Base-by-base conservation (phyloP, 345 rosid genomes). In the Jatropha curcas region DNA sequence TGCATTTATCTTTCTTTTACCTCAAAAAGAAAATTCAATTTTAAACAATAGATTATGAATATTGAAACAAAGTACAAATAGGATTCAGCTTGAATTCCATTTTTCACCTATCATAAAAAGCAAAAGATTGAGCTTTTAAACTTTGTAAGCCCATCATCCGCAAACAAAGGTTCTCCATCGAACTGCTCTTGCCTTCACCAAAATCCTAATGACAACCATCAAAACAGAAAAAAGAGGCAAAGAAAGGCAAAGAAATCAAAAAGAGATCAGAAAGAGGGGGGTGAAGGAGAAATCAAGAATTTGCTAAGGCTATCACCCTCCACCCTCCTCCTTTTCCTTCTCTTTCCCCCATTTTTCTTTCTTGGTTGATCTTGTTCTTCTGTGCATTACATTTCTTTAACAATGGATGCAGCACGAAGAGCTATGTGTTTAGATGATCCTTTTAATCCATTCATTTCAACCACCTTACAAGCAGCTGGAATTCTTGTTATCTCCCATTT, bases 401-500 rank as follows among this genome's bases (percentile, higher is more conserved):
- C 10, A 45, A 80, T 80, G 85, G 81, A 82, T 46, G 70, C 79
- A 58, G 75, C 81, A 4, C 71, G 68, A 34, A 60, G 72, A 22
- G 64, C 58, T 10, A 30, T 78, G 72, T 83, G 84, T 70, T 53
- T 60, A 51, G 67, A 62, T 0, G 84, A 89, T 46, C 78, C 85
- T 57, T 82, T 92, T 79, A 94, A 94, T 74, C 98, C 98, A 16
- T 84, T 92, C 50, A 70, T 87, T 73, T 77, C 88, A 7, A 82
- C 88, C 65, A 73, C 82, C 67, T 62, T 86, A 68, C 98, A 92
- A 80, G 88, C 87, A 64, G 78, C 90, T 46, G 81, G 87, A 72
- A 90, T 94, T 68, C 94, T 94, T 53, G 96, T 94, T 51, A 77
- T 89, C 77, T 89, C 98, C 73, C 97, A 94, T 12, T 74, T 89